Percentiles rank a stretch among this genome's conserved stretches.
Evolutionary conservation across 495 filamentous ascomycete genomes (phyloP).

Genomic region (Penicillium simplicissimum): DNA sequence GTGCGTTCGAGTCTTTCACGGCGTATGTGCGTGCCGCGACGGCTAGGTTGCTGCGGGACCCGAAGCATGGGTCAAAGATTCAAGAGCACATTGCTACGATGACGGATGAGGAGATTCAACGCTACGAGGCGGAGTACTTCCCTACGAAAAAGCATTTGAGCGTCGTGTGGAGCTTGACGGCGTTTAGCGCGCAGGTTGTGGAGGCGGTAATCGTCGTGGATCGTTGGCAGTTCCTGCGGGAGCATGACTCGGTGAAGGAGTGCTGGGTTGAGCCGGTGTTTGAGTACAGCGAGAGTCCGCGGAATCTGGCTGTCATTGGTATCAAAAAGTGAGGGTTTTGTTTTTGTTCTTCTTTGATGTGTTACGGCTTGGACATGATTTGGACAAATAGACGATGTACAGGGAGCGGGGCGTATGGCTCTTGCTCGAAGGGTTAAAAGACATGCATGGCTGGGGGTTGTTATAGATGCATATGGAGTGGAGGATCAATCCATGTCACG

Average conservation of each 20-base stretch:
- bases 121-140: constrained; percentile 63
- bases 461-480: neutral
- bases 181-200: constrained; percentile 83
- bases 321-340: constrained; percentile 62
- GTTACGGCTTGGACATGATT: constrained; percentile 7
- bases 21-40: constrained; percentile 81
- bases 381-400: neutral
- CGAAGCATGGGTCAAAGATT: constrained; percentile 57
- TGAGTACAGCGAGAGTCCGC: constrained; percentile 82
- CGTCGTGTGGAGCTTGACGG: constrained; percentile 90
- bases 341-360: neutral
- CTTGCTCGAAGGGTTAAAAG: neutral
- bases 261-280: constrained; percentile 93
- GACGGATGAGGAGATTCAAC: constrained; percentile 69
- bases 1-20: constrained; percentile 72
- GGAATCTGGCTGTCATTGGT: constrained; percentile 88
- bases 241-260: constrained; percentile 65
- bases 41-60: constrained; percentile 64
- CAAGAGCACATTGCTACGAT: constrained; percentile 59
- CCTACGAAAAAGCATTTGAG: constrained; percentile 79
- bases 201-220: constrained; percentile 91
- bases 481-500: neutral
- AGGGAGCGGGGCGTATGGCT: neutral
- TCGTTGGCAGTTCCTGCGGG: constrained; percentile 83
- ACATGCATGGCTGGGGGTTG: neutral